phyloP scores from a whole-genome alignment of 768 basidiomycete genomes.

The Gloeophyllum trabeum region DNA sequence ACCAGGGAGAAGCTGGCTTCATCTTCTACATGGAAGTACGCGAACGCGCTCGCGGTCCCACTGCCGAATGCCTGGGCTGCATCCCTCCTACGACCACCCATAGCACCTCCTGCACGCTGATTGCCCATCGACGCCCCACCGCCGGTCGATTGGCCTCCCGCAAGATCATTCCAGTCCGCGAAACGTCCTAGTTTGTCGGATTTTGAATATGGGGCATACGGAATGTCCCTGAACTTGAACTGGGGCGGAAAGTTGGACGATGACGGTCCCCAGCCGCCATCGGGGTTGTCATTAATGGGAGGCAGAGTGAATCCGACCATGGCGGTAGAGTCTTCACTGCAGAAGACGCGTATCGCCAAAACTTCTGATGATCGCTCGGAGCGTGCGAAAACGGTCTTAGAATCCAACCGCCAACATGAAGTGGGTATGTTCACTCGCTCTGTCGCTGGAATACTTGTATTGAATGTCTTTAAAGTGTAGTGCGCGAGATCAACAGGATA shows the following conservation, averaged over 20 bases:
- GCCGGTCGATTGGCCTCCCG: constrained; percentile 48
- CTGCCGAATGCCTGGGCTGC: constrained; percentile 75
- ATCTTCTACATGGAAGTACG: constrained; percentile 97
- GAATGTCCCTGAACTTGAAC: constrained; percentile 98
- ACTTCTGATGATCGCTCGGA: neutral
- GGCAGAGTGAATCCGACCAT: constrained; percentile 85
- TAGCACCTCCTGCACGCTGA: constrained; percentile 18
- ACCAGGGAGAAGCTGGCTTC: constrained; percentile 96
- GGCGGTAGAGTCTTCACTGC: neutral
- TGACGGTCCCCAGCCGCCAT: constrained; percentile 89
- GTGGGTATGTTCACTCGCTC: constrained; percentile 28
- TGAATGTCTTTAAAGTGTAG: constrained; percentile 45
- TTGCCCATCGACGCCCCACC: constrained; percentile 25
- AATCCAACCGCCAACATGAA: constrained; percentile 39
- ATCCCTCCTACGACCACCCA: constrained; percentile 46
- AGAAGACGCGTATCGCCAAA: neutral
- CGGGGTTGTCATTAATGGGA: constrained; percentile 81
- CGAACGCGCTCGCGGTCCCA: constrained; percentile 83
- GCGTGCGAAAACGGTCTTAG: neutral
- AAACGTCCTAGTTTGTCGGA: constrained; percentile 96
- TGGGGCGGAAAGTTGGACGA: constrained; percentile 75
- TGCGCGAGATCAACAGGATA: constrained; percentile 88
- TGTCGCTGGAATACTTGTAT: neutral
- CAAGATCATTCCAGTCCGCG: constrained; percentile 90
- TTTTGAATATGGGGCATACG: constrained; percentile 98